Conservation (phyloP, 1,284 basidiomycete species). For the Fomitopsis schrenkii region DNA sequence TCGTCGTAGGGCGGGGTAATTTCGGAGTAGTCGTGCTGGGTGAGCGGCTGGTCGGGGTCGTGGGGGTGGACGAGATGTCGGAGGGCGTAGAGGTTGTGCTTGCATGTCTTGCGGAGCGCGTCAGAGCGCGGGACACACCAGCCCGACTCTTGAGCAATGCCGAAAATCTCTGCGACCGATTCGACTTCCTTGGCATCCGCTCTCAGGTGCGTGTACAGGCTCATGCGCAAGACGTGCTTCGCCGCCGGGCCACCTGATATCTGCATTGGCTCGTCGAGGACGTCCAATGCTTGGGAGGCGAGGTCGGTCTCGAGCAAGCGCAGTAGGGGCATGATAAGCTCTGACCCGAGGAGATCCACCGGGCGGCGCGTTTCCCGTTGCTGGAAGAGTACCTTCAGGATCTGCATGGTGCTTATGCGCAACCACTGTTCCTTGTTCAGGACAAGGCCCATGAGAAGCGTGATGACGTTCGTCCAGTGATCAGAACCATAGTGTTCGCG, state of each 20-base stretch:
- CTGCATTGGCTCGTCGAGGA: constrained; percentile 84
- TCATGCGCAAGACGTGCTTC: constrained; percentile 85
- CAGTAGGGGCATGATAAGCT: constrained; percentile 87
- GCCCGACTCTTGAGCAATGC: constrained; percentile 75
- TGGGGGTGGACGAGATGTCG: constrained; percentile 74
- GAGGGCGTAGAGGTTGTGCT: constrained; percentile 67
- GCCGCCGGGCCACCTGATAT: constrained; percentile 75
- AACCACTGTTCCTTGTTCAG: constrained; percentile 85
- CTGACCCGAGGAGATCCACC: constrained; percentile 74
- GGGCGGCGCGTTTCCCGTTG: constrained; percentile 77
- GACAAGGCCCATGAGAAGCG: constrained; percentile 81
- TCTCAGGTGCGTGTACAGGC: constrained; percentile 57
- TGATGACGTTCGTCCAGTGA: constrained; percentile 75
- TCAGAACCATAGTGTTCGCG: constrained; percentile 76
- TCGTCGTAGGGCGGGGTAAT: constrained; percentile 32
- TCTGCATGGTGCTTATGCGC: constrained; percentile 78
- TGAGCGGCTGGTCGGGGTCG: constrained; percentile 66
- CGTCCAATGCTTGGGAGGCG: constrained; percentile 82
- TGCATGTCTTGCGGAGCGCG: constrained; percentile 57
- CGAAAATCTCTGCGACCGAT: constrained; percentile 70
- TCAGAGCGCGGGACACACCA: constrained; percentile 80
- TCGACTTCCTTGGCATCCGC: constrained; percentile 40
- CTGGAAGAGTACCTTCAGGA: constrained; percentile 87
- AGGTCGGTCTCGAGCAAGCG: constrained; percentile 84
- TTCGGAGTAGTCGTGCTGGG: constrained; percentile 61